Evolutionary conservation across 257 asterid genomes (phyloP), one percentile per base, ranked within the genome.

Genomic region (Linderniella brevidens): DNA sequence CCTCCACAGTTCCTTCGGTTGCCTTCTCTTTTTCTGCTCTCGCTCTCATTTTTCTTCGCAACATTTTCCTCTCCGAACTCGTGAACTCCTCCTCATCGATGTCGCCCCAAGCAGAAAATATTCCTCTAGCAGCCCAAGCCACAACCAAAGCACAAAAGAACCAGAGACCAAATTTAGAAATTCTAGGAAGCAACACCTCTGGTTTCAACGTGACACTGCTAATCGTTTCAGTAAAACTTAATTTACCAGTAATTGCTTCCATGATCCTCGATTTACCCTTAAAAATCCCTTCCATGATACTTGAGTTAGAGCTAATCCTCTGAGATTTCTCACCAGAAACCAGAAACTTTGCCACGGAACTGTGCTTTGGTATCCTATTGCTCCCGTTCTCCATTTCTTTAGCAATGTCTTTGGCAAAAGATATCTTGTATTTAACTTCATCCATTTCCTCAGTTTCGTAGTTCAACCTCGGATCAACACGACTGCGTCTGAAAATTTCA

Each of bases 51-150:
- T 88, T 84, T 60, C 95, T 76, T 65, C 76, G 68, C 58, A 73
- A 49, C 87, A 82, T 82, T 61, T 78, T 92, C 69, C 77, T 79
- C 80, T 86, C 95, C 51, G 71, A 62, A 19, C 62, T 52, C 8
- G 97, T 66, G 52, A 51, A 64, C 51, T 75, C 76, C 64, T 49
- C 62, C 51, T 75, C 76, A 62, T 49, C 62, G 41, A 56, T 52
- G 48, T 52, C 52, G 4, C 67, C 59, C 46, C 62, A 48, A 53
- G 9, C 61, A 4, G 8, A 37, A 25, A 77, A 67, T 42, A 77
- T 43, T 46, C 48, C 59, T 70, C 61, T 80, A 46, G 74, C 46
- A 10, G 71, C 63, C 75, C 68, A 61, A 35, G 71, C 56, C 54
- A 82, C 53, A 58, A 67, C 52, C 11, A 79, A 47, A 42, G 92